phyloP scores from a whole-genome alignment of 2,329 filamentous ascomycete genomes.

The Colletotrichum shisoi region DNA sequence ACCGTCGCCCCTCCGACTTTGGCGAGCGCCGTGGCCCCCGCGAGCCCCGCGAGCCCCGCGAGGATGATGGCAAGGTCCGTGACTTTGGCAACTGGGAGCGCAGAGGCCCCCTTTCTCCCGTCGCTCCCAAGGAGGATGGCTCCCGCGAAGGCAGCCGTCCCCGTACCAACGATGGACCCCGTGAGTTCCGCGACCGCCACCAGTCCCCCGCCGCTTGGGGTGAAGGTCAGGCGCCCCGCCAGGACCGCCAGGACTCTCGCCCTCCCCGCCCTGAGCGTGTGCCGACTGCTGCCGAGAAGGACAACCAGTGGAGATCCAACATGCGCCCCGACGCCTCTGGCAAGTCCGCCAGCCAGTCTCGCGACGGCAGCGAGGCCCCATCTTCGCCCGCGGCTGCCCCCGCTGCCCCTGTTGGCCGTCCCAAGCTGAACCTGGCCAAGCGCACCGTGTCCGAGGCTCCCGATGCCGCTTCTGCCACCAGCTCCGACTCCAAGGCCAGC shows the following conservation, averaged over 20 bases:
- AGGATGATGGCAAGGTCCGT: slow-evolving; percentile 76
- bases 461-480: slow-evolving; percentile 60
- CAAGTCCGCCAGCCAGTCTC: slow-evolving; percentile 68
- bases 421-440: slow-evolving; percentile 87
- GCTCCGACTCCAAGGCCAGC: slow-evolving; percentile 81
- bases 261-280: slow-evolving; percentile 70
- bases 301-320: slow-evolving; percentile 89
- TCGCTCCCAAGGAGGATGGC: slow-evolving; percentile 60
- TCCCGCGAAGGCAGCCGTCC: slow-evolving; percentile 65
- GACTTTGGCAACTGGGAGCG: slow-evolving; percentile 94
- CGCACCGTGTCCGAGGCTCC: slow-evolving; percentile 82
- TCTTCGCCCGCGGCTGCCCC: slow-evolving; percentile 70
- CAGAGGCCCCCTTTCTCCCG: slow-evolving; percentile 86
- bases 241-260: slow-evolving; percentile 78
- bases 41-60: slow-evolving; percentile 68
- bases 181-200: slow-evolving; percentile 67
- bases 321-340: slow-evolving; percentile 84
- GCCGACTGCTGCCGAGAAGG: slow-evolving; percentile 88
- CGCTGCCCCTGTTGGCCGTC: slow-evolving; percentile 68
- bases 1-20: slow-evolving; percentile 59
- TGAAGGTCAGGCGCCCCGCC: slow-evolving; percentile 65
- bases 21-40: slow-evolving; percentile 54
- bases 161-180: slow-evolving; percentile 65
- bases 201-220: slow-evolving; percentile 80
- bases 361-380: slow-evolving; percentile 77